Percentiles rank a stretch among this genome's conserved stretches.
Conservation (phyloP, 768 basidiomycete species). For the Pleurotus giganteus region DNA sequence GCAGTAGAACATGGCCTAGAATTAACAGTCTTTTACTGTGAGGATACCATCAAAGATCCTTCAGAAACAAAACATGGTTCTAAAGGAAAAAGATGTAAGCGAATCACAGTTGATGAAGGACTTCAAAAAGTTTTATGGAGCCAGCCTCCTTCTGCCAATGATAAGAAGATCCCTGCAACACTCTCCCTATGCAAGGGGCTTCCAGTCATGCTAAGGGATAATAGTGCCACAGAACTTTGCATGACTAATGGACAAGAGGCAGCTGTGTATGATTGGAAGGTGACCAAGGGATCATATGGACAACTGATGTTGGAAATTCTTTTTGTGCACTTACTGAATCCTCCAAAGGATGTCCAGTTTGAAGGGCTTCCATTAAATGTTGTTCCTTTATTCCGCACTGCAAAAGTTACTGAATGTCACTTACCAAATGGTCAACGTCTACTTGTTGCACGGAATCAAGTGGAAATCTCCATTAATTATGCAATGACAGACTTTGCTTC, state of each 20-base stretch:
- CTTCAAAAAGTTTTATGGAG: neutral
- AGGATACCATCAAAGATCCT: conserved; percentile 14
- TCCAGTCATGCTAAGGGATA: conserved; percentile 27
- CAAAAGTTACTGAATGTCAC: conserved; percentile 5
- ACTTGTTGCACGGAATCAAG: conserved; percentile 17
- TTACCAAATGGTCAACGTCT: conserved; percentile 18
- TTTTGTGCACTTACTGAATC: conserved; percentile 19
- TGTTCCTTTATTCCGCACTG: neutral
- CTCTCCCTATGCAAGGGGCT: conserved; percentile 24
- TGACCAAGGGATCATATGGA: conserved; percentile 12
- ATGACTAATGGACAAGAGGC: conserved; percentile 30
- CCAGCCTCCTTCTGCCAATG: neutral
- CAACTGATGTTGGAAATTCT: conserved; percentile 15
- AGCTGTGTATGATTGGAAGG: conserved; percentile 22
- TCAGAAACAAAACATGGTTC: neutral
- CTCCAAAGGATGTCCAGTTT: neutral
- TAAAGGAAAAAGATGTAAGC: neutral
- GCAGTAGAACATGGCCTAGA: conserved; percentile 24
- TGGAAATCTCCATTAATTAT: conserved; percentile 23
- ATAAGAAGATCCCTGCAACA: neutral
- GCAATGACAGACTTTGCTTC: conserved; percentile 27
- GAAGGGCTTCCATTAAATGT: conserved; percentile 5
- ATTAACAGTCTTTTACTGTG: conserved; percentile 26
- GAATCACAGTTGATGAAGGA: neutral
- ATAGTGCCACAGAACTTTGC: conserved; percentile 26